phyloP scores from a whole-genome alignment of 2,329 filamentous ascomycete genomes.

The Trichophaea hybrida region DNA sequence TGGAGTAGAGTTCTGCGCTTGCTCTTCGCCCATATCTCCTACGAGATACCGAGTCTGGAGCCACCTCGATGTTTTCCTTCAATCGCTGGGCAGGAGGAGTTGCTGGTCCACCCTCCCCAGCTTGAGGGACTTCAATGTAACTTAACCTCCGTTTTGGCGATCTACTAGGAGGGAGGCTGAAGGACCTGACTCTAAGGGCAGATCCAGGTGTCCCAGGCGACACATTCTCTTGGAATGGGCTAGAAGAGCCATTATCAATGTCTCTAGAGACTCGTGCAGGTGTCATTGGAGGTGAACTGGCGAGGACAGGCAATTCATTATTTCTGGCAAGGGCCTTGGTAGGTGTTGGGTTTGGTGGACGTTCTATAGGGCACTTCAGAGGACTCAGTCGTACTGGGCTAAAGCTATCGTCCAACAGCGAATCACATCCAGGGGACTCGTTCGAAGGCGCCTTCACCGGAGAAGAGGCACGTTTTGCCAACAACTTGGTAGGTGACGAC shows the following conservation, averaged over 20 bases:
- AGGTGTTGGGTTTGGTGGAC: not conserved
- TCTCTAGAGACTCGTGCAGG: not conserved
- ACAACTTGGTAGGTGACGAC: too few species aligned
- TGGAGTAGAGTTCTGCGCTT: not conserved
- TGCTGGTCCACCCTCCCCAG: not conserved
- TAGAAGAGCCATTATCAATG: not conserved
- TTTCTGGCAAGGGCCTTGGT: not conserved
- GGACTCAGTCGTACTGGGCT: not conserved
- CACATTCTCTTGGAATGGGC: not conserved
- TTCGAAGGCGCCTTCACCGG: too few species aligned
- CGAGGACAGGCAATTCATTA: not conserved
- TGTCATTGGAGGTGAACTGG: not conserved
- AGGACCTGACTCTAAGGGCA: too few species aligned
- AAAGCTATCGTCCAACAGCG: not conserved
- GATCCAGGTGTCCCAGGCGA: not conserved
- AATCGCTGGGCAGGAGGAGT: not conserved
- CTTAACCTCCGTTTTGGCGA: slow-evolving; percentile 1
- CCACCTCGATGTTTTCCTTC: not conserved
- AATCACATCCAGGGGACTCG: not conserved
- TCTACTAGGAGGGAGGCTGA: not conserved
- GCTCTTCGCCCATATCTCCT: not conserved
- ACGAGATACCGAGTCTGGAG: not conserved
- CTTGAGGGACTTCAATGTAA: not conserved
- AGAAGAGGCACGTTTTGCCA: too few species aligned
- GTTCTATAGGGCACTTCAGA: not conserved